Conservation (phyloP, 2,329 filamentous ascomycete species). For the Fusarium xylarioides region DNA sequence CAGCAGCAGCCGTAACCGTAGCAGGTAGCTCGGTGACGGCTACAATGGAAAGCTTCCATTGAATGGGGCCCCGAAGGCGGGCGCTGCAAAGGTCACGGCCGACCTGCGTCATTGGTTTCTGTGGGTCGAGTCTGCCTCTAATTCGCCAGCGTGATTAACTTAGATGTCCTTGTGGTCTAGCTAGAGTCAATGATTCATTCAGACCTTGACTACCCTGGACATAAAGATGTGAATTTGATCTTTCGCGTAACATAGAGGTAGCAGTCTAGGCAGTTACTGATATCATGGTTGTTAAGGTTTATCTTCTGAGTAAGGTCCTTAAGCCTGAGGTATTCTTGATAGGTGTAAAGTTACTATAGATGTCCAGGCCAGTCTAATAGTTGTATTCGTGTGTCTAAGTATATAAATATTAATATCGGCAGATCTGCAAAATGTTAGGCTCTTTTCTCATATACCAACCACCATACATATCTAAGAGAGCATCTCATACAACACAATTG, state of each 20-base stretch:
- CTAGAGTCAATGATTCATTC: constrained; percentile 31
- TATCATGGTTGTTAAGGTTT: too few species aligned
- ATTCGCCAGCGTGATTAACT: constrained; percentile 24
- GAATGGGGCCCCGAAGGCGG: constrained; percentile 4
- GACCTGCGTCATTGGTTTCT: constrained; percentile 38
- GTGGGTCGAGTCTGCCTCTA: not conserved
- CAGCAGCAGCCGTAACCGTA: not conserved
- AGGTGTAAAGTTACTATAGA: not conserved
- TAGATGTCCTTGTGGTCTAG: constrained; percentile 16
- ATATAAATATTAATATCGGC: too few species aligned
- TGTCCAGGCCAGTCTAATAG: not conserved
- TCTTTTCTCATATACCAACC: too few species aligned
- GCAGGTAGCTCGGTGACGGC: constrained; percentile 26
- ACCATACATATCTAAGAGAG: too few species aligned
- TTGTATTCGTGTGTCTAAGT: not conserved
- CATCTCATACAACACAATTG: too few species aligned
- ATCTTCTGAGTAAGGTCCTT: not conserved
- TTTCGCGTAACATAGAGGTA: not conserved
- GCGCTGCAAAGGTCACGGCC: constrained; percentile 25
- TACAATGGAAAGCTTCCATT: constrained; percentile 17
- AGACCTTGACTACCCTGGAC: constrained; percentile 2
- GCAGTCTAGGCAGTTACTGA: not conserved
- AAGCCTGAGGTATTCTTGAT: too few species aligned
- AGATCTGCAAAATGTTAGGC: not conserved
- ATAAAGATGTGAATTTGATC: not conserved